phyloP scores from a whole-genome alignment of 345 rosid genomes.

The Cardiospermum halicacabum region DNA sequence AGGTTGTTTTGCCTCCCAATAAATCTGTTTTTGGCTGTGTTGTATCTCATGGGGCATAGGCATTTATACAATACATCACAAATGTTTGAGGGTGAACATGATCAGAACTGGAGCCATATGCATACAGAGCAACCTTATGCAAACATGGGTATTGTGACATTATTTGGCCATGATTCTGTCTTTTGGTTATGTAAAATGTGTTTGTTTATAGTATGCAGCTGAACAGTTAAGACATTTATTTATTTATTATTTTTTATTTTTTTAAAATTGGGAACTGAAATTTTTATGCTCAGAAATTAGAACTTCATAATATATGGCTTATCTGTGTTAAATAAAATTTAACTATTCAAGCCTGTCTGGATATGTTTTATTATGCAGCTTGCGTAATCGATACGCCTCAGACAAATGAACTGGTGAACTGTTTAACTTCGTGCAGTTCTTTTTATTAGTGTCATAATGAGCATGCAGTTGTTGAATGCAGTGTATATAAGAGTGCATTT shows the following conservation, averaged over 20 bases:
- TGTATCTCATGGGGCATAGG: constrained; percentile 59
- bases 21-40: constrained; percentile 5
- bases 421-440: not conserved
- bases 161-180: constrained; percentile 4
- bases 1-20: constrained; percentile 31
- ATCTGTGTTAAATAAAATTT: not conserved
- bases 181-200: constrained; percentile 8
- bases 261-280: not conserved
- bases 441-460: not conserved
- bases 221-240: constrained; percentile 7
- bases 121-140: constrained; percentile 50
- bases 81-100: constrained; percentile 54
- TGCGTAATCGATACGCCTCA: not conserved
- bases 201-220: not conserved
- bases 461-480: not conserved
- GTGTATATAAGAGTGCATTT: constrained; percentile 1
- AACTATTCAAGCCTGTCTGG: not conserved
- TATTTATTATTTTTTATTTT: too few species aligned
- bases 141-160: constrained; percentile 40
- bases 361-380: constrained; percentile 5
- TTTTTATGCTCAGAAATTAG: not conserved
- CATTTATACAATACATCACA: constrained; percentile 48
- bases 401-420: not conserved
- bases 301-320: not conserved
- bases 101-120: constrained; percentile 62